Conservation (phyloP, 2,329 filamentous ascomycete species). For the Scedosporium apiospermum region DNA sequence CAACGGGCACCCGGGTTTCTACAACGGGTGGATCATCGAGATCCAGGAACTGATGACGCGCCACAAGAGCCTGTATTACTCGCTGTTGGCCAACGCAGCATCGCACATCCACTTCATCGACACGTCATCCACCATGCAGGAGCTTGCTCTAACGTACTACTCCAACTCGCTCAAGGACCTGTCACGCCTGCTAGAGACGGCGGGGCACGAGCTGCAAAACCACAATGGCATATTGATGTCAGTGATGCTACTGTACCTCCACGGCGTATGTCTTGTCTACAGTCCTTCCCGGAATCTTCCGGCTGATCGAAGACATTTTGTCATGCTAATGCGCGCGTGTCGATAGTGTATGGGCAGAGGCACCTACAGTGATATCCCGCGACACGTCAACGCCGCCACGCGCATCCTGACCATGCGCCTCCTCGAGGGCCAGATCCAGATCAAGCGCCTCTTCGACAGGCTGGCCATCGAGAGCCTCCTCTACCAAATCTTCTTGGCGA, state of each 20-base stretch:
- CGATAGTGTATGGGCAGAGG: slow-evolving; percentile 13
- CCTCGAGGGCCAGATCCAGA: slow-evolving; percentile 4
- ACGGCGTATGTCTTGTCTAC: slow-evolving; percentile 13
- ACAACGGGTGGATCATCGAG: slow-evolving; percentile 18
- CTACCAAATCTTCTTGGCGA: slow-evolving; percentile 14
- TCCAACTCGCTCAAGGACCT: slow-evolving; percentile 13
- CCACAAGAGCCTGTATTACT: slow-evolving; percentile 18
- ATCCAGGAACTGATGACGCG: slow-evolving; percentile 18
- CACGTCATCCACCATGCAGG: slow-evolving; percentile 11
- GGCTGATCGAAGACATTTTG: too few species aligned
- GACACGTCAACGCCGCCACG: slow-evolving; percentile 13
- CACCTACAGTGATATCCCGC: slow-evolving; percentile 12
- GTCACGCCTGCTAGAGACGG: slow-evolving; percentile 9
- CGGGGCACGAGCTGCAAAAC: slow-evolving; percentile 9
- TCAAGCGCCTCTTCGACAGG: slow-evolving; percentile 12
- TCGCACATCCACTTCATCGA: slow-evolving; percentile 15
- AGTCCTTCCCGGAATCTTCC: background rate
- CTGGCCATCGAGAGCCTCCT: slow-evolving; percentile 16
- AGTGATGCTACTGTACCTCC: slow-evolving; percentile 16
- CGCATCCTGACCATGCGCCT: slow-evolving; percentile 12
- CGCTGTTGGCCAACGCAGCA: slow-evolving; percentile 18
- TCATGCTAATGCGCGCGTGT: too few species aligned
- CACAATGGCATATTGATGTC: slow-evolving; percentile 16
- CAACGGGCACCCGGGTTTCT: slow-evolving; percentile 18
- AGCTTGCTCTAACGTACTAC: slow-evolving; percentile 15